Base-by-base conservation (phyloP, 2,329 filamentous ascomycete species). In the Alternaria consortialis region DNA sequence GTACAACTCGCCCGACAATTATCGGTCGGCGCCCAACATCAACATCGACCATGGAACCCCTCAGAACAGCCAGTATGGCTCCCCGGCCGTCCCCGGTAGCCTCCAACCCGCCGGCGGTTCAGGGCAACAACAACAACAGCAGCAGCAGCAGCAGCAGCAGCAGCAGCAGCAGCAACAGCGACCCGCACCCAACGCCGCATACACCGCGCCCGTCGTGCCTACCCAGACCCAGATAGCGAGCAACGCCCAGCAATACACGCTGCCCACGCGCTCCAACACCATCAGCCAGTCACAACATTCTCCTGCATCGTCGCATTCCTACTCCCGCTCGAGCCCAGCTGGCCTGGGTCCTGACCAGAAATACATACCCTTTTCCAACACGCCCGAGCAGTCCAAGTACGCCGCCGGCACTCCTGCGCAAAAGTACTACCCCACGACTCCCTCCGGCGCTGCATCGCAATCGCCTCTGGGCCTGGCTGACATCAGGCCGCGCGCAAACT, bases 401-500 rank as follows among this genome's bases (percentile, higher is more conserved):
- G 61, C 73, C 66, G 78, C 71, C 69, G 73, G 78, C 75, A 74
- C 74, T 43, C 82, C 72, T 67, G 78, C 76, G 75, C 85, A 77
- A 69, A 91, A 92, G 76, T 92, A 90, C 80, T 85, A 86, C 55
- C 74, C 78, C 11, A 62, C 75, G 8, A 80, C 78, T 29, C 87
- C 85, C 25, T 83, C 84, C 42, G 82, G 82, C 80, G 77, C 90
- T 81, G 85, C 87, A 54, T 91, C 92, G 67, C 94, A 95, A 76
- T 97, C 94, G 8, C 94, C 94, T 3, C 85, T 98, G 32, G 95
- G 93, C 15, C 86, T 98, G 43, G 92, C 93, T 62, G 94, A 98
- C 78, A 97, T 98, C 76, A 87, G 94, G 60, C 93, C 93, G 11
- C 88, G 93, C 58, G 91, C 91, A 66, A 92, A 97, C 75, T 94